Evolutionary conservation across 768 basidiomycete species (phyloP).

Genomic region (Kwoniella sp.): DNA sequence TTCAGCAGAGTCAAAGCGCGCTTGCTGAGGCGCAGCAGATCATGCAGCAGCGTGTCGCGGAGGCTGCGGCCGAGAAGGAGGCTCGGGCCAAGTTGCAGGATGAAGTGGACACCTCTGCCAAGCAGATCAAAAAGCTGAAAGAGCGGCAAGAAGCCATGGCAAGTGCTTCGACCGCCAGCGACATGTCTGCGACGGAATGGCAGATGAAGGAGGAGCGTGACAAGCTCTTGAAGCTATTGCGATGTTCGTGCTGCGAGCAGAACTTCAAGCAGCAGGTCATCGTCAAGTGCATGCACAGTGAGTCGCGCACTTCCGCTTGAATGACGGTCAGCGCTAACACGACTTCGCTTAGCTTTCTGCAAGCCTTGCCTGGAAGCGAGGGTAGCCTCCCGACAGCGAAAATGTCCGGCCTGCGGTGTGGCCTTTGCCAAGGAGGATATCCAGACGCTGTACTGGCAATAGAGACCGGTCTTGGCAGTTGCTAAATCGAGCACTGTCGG

Average conservation of each 20-base stretch:
- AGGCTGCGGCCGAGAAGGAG: slow-evolving; percentile 41
- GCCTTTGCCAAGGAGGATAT: slow-evolving; percentile 80
- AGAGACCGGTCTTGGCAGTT: no score
- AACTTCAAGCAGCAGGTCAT: slow-evolving; percentile 74
- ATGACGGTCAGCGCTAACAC: slow-evolving; percentile 1
- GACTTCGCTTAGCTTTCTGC: slow-evolving; percentile 62
- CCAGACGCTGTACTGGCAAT: slow-evolving; percentile 62
- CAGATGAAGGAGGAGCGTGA: slow-evolving; percentile 43
- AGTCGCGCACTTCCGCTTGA: slow-evolving; percentile 52
- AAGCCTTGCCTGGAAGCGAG: slow-evolving; percentile 72
- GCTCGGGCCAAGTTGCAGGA: slow-evolving; percentile 40
- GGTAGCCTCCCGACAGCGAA: slow-evolving; percentile 80
- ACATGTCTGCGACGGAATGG: slow-evolving; percentile 18
- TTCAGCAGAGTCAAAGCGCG: slow-evolving; percentile 33
- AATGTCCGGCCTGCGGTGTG: slow-evolving; percentile 83
- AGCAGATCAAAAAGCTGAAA: slow-evolving; percentile 45
- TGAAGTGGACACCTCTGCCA: slow-evolving; percentile 35
- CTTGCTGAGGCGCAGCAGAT: slow-evolving; percentile 39
- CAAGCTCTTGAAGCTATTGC: slow-evolving; percentile 58
- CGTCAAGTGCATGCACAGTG: slow-evolving; percentile 88
- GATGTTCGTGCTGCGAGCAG: slow-evolving; percentile 80
- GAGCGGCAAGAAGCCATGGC: slow-evolving; percentile 39
- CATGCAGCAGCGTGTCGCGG: slow-evolving; percentile 38
- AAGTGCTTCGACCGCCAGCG: slow-evolving; percentile 6
- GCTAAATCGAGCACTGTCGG: no score